A percentile compares a stretch with the other conserved stretches of the same genome.
These are phyloP conservation scores for Erodium chrysanthum DNA, from an alignment of 441 rosid species.

Conservation along the genomic window DNA sequence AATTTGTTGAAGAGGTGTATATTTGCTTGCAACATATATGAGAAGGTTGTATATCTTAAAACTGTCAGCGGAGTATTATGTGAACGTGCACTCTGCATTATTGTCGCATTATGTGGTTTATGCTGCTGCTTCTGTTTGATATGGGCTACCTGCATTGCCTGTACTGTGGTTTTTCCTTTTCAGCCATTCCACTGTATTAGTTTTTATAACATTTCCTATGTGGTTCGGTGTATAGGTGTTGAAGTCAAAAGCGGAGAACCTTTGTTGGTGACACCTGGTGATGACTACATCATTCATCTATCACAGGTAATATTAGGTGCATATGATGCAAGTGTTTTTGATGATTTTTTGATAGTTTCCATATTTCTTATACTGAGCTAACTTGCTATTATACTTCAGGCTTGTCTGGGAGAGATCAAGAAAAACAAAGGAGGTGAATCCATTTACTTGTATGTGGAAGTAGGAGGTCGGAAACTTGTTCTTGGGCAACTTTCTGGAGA, in stretches of 20 bases:
- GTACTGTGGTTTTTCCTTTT: background rate
- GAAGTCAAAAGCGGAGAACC: constrained; percentile 55
- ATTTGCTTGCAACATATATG: background rate
- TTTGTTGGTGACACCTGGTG: constrained; percentile 30
- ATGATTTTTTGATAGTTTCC: background rate
- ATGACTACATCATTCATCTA: constrained; percentile 39
- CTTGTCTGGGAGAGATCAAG: constrained; percentile 50
- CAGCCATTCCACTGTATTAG: background rate
- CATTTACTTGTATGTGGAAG: constrained; percentile 30
- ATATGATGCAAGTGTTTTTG: background rate
- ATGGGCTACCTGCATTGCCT: background rate
- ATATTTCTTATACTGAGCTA: constrained; percentile 3
- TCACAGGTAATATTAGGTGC: constrained; percentile 43
- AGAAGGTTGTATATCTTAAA: background rate
- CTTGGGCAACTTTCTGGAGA: constrained; percentile 58
- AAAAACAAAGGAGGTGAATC: constrained; percentile 37
- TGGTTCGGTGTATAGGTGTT: constrained; percentile 39
- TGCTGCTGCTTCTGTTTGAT: background rate
- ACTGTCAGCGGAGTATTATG: background rate
- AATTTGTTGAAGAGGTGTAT: no score
- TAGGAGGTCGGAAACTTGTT: constrained; percentile 40
- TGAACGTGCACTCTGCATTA: background rate
- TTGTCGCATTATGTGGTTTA: background rate
- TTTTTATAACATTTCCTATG: background rate
- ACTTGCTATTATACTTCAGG: constrained; percentile 29